Base-by-base conservation (phyloP, 352 stramenopile genomes). In the Pythium phragmitis region DNA sequence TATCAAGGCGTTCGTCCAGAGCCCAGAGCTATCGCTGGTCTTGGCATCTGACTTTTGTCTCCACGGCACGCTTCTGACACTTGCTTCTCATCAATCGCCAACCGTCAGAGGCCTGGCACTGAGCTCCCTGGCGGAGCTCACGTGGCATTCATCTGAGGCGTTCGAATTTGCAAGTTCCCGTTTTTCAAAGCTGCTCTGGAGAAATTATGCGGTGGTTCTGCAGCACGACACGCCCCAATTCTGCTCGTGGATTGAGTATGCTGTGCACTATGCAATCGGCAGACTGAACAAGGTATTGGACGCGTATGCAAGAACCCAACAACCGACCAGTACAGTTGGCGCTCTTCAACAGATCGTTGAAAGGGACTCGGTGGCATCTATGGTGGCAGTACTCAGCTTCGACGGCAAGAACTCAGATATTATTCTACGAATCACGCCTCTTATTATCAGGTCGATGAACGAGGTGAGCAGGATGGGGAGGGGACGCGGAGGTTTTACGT, bases 161-260 rank as follows among this genome's bases (percentile, higher is more conserved):
- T 63, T 70, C 36, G 13, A 39, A 7, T 70, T 73, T 26, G 51
- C 51, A 2, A 67, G 33, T 28, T 53, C 57, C 23, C 67, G 62
- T 1, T 34, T 73, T 23, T 55, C 43, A 7, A 67, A 61, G 14
- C 37, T 37, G 3, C 48, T 73, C 12, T 70, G 67, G 67, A 53
- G 63, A 46, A 69, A 69, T 30, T 37, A 45, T 28, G 55, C 50
- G 7, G 34, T n/a, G 37, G 23, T 52, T 12, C 19, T 60, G 16
- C 48, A 58, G 39, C 57, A 46, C 19, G 26, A 42, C 28, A 36
- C 47, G 28, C 23, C 36, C 7, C 26, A 39, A 5, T 69, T 28
- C 33, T 69, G 62, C 48, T 63, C 53, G 3, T 69, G 62, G 62
- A 60, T 63, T 21, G 62, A 69, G 30, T 21, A 62, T 19, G 48